phyloP scores from a whole-genome alignment of 1,284 basidiomycete genomes.

The Trichosporon asahii region DNA sequence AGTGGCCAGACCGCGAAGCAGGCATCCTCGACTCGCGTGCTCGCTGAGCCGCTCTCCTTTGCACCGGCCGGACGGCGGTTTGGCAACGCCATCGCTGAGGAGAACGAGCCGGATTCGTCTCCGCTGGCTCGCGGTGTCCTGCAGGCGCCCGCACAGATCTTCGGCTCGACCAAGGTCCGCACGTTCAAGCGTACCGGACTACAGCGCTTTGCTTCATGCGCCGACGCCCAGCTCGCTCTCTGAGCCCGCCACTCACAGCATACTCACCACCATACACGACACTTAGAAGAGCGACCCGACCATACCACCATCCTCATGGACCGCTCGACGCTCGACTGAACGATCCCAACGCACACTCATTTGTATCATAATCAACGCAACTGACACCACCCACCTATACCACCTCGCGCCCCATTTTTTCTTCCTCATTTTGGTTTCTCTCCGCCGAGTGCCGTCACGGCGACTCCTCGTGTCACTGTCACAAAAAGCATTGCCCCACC shows the following conservation, averaged over 20 bases:
- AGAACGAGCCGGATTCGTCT: slow-evolving; percentile 38
- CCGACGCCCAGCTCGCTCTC: slow-evolving; percentile 14
- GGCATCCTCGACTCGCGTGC: slow-evolving; percentile 14
- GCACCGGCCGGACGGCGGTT: slow-evolving; percentile 18
- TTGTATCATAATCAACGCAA: slow-evolving; percentile 2
- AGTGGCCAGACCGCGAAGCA: slow-evolving; percentile 64
- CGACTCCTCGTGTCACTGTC: not conserved
- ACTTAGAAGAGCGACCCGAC: not conserved
- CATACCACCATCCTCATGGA: not conserved
- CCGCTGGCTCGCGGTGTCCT: slow-evolving; percentile 29
- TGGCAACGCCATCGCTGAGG: slow-evolving; percentile 35
- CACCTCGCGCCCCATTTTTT: not conserved
- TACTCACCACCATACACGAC: not conserved
- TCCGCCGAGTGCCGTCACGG: slow-evolving; percentile 7
- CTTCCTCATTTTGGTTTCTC: not conserved
- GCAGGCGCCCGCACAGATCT: slow-evolving; percentile 40
- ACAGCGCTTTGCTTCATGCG: slow-evolving; percentile 21
- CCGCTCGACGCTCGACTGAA: not conserved
- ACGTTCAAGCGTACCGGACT: slow-evolving; percentile 22
- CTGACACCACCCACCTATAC: slow-evolving; percentile 5
- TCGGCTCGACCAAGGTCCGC: slow-evolving; percentile 44
- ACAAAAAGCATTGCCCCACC: not conserved
- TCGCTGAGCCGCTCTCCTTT: slow-evolving; percentile 2
- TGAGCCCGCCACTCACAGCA: not conserved
- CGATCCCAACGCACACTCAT: slow-evolving; percentile 5